These are phyloP conservation scores for Wickerhamomyces ciferrii DNA, from an alignment of 805 yeast genomes.

Conservation along the genomic window DNA sequence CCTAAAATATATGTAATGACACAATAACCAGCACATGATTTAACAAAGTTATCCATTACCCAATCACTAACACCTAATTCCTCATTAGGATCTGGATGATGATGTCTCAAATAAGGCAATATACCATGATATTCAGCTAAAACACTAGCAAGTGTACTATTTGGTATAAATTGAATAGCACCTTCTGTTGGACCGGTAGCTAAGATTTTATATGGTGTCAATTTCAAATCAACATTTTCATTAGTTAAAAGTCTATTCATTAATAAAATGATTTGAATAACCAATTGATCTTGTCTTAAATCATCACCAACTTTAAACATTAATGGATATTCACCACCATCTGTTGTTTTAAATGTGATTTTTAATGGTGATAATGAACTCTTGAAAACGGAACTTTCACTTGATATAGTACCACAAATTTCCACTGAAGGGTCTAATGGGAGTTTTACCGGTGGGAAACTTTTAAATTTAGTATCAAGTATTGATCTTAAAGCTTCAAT, in stretches of 20 bases:
- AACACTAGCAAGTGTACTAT: slow-evolving; percentile 80
- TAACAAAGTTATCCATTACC: slow-evolving; percentile 90
- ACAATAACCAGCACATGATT: slow-evolving; percentile 97
- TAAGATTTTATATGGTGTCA: slow-evolving; percentile 84
- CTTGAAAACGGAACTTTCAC: slow-evolving; percentile 82
- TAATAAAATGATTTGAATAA: slow-evolving; percentile 84
- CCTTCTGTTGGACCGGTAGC: slow-evolving; percentile 93
- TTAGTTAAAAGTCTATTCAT: slow-evolving; percentile 86
- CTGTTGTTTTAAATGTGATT: slow-evolving; percentile 61
- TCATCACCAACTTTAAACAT: slow-evolving; percentile 97
- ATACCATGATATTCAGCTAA: slow-evolving; percentile 73
- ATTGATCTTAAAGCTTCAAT: slow-evolving; percentile 56
- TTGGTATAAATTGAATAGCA: slow-evolving; percentile 90
- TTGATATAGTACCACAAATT: slow-evolving; percentile 73
- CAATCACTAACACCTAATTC: slow-evolving; percentile 33
- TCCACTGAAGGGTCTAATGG: slow-evolving; percentile 81
- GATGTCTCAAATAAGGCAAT: slow-evolving; percentile 59
- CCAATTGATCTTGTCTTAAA: slow-evolving; percentile 91
- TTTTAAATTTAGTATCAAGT: slow-evolving; percentile 31
- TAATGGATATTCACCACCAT: slow-evolving; percentile 56
- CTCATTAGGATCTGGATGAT: slow-evolving; percentile 48
- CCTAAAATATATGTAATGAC: slow-evolving; percentile 92
- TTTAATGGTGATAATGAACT: slow-evolving; percentile 87
- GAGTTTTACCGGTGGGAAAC: slow-evolving; percentile 55
- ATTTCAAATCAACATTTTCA: slow-evolving; percentile 83